phyloP scores from a whole-genome alignment of 139 green algal species.

The Asterochloris sp. region DNA sequence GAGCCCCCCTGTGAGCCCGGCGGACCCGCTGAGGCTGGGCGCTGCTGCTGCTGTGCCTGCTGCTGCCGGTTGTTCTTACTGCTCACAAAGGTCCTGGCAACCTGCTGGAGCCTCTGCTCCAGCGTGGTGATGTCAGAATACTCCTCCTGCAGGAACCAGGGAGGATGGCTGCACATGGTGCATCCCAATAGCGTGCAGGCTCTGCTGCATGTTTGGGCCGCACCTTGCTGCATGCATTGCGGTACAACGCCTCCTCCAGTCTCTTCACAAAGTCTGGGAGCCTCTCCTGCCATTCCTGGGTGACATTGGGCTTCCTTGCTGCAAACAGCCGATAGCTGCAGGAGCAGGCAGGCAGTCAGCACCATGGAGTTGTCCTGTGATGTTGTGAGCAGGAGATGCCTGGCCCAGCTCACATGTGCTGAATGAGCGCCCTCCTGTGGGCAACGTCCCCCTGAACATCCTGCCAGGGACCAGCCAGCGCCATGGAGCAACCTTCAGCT shows the following conservation, averaged over 20 bases:
- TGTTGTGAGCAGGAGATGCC: no score
- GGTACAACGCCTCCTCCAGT: slow-evolving; percentile 80
- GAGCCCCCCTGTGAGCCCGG: slow-evolving; percentile 1
- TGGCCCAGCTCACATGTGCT: slow-evolving; percentile 36
- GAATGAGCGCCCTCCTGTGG: slow-evolving; percentile 34
- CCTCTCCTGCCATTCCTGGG: slow-evolving; percentile 42
- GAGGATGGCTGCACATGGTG: not conserved
- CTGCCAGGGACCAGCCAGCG: no score
- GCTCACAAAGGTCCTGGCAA: slow-evolving; percentile 66
- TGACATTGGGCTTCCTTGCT: slow-evolving; percentile 17
- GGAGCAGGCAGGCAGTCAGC: not conserved
- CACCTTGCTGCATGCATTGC: slow-evolving; percentile 59
- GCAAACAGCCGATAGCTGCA: slow-evolving; percentile 14
- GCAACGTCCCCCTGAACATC: slow-evolving; percentile 21
- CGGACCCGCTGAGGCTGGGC: slow-evolving; percentile 18
- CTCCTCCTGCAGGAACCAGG: slow-evolving; percentile 61
- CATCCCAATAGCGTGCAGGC: not conserved
- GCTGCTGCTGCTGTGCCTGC: not conserved
- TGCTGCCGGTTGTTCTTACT: slow-evolving; percentile 5
- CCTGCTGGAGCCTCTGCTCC: slow-evolving; percentile 77
- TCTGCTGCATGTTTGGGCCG: not conserved
- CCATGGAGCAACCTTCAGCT: not conserved
- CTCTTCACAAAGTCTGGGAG: slow-evolving; percentile 82
- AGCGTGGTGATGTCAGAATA: slow-evolving; percentile 77
- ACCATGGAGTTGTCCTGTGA: not conserved